A percentile compares a stretch with the other conserved stretches of the same genome.
phyloP scores from a whole-genome alignment of 805 yeast species.

The Wickerhamiella domercqiae region DNA sequence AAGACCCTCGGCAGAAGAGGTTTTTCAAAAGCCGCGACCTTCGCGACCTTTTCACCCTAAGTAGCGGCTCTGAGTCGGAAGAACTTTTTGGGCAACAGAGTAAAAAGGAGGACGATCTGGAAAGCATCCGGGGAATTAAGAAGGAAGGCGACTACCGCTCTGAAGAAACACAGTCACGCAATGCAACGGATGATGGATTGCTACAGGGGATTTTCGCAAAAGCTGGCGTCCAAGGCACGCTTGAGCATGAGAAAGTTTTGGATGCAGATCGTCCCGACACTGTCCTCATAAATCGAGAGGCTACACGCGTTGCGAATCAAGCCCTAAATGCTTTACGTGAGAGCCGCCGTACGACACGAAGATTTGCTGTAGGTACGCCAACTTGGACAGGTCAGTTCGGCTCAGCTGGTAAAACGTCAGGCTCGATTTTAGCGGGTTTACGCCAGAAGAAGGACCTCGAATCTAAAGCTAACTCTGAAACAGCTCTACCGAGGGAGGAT shows the following conservation, averaged over 20 bases:
- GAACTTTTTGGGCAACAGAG: constrained; percentile 34
- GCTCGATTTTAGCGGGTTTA: constrained; percentile 35
- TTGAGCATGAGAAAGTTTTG: constrained; percentile 67
- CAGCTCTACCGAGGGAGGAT: constrained; percentile 2
- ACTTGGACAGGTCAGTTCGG: constrained; percentile 97
- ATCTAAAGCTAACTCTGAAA: constrained; percentile 10
- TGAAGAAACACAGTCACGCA: neutral
- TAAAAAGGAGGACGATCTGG: constrained; percentile 28
- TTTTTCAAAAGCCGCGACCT: constrained; percentile 86
- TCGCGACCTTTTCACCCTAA: constrained; percentile 75
- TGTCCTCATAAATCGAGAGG: constrained; percentile 46
- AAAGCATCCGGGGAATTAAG: constrained; percentile 11
- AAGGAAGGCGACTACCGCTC: constrained; percentile 25
- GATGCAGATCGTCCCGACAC: constrained; percentile 39
- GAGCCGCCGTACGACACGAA: constrained; percentile 40
- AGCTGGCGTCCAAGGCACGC: constrained; percentile 55
- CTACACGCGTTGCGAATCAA: constrained; percentile 40
- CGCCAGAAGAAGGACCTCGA: constrained; percentile 30
- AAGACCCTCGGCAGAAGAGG: constrained; percentile 87
- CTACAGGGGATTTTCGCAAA: constrained; percentile 63
- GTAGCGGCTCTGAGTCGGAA: constrained; percentile 55
- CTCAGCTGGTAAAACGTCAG: constrained; percentile 49
- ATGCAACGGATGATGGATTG: constrained; percentile 36
- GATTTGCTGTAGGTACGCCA: constrained; percentile 55
- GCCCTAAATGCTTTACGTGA: constrained; percentile 44